Base-by-base conservation (phyloP, 108 stramenopile species). In the Epipyxis sp. region DNA sequence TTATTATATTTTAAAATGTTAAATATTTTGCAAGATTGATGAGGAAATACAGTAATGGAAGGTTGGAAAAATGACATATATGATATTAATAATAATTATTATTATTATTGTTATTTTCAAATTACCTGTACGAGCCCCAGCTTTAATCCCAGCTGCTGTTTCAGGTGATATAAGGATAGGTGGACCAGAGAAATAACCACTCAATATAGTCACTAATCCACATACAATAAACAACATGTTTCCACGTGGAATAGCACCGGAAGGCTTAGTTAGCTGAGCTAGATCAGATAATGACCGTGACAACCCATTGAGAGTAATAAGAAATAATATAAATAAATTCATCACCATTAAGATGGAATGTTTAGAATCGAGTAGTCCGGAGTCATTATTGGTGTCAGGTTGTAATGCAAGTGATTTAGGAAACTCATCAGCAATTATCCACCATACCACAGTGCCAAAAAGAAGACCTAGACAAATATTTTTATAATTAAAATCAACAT, bases 101-200 rank as follows among this genome's bases (percentile, higher is more conserved):
- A n/a, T n/a, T n/a, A n/a, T n/a, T n/a, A n/a, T n/a, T n/a, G n/a
- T n/a, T n/a, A n/a, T n/a, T n/a, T n/a, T n/a, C n/a, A n/a, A n/a
- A n/a, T n/a, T n/a, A n/a, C n/a, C n/a, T 6, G 71, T 74, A 27
- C 35, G n/a, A 34, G 71, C 71, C 40, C 71, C 71, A 74, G 71
- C 71, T 42, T 74, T 74, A 37, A 74, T 74, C 16, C 71, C 71
- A 27, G 46, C 71, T 37, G 71, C 71, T 30, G 71, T 42, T 42
- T 74, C 71, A 57, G 71, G 71, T 3, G 46, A 54, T 6, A 74
- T 46, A 10, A 74, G 34, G 6, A 74, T 32, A 74, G 71, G 71
- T 42, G 71, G 44, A 13, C 71, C 71, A 6, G 46, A 54, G 10
- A 74, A 6, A 74, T 54, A 57, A 37, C 13, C 71, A 74, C n/a